Evolutionary conservation across 2,329 filamentous ascomycete genomes (phyloP), one percentile per base, ranked within the genome.

Genomic region (Colletotrichum abscissum): DNA sequence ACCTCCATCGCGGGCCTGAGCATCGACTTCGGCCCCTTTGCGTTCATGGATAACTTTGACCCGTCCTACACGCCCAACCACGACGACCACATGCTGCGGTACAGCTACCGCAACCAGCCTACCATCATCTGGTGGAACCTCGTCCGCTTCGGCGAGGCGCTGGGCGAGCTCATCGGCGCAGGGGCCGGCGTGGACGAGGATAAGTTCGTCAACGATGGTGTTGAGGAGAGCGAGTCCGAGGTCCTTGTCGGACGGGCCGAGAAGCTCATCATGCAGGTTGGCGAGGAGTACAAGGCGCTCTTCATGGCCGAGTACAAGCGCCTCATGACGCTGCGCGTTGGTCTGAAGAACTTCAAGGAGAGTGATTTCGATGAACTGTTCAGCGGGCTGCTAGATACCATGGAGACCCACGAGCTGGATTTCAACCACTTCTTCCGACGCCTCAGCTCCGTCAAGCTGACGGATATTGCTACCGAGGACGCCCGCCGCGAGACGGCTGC

Each of bases 41-140:
- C 97, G 5, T 99, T 99, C 82, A 93, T 99, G 86, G 97, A 99
- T 81, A 95, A 95, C 79, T 99, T 98, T 79, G 96, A 99, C 79
- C 96, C 96, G 0, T 87, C 88, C 19, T 99, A 98, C 82, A 99
- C 97, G 0, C 97, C 97, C 1, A 99, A 99, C 80, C 97, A 99
- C 81, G 97, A 99, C 82, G 97, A 99, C 79, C 89, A 93, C 79
- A 89, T 93, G 84, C 86, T 97, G 35, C 91, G 97, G 59, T 99
- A 99, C 81, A 92, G 92, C 76, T 99, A 98, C 86, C 92, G 92
- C 76, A 98, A 98, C 81, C 97, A 99, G 80, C 95, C 97, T 0
- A 95, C 92, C 56, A 94, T 99, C 70, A 97, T 99, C 79, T 99
- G 97, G 97, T 99, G 97, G 97, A 98, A 98, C 79, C 88, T 98